Evolutionary conservation across 169 alveolate genomes (phyloP).

Genomic region (Cryptosporidium ubiquitum): DNA sequence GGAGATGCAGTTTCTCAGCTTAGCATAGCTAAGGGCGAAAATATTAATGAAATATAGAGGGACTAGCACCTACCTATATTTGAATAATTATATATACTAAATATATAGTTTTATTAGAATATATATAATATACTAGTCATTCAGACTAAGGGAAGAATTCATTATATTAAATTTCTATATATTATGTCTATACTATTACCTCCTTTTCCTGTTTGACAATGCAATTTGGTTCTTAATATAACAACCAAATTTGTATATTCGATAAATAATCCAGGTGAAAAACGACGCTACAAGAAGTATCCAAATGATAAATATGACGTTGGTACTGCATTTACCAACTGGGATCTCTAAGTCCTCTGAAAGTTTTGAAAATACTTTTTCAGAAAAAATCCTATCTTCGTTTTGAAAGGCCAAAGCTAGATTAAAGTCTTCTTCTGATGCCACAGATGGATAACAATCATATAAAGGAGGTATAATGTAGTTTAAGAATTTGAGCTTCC

Average conservation of each 20-base stretch:
- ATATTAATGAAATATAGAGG: background rate
- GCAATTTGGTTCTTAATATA: slow-evolving; percentile 14
- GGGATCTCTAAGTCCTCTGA: slow-evolving; percentile 64
- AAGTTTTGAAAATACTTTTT: background rate
- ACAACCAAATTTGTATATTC: slow-evolving; percentile 5
- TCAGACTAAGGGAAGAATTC: background rate
- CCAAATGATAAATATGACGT: slow-evolving; percentile 28
- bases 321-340: slow-evolving; percentile 45
- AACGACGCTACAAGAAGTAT: background rate
- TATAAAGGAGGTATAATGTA: slow-evolving; percentile 54
- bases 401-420: background rate
- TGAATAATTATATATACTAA: background rate
- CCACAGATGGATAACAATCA: slow-evolving; percentile 66
- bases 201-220: slow-evolving; percentile 8
- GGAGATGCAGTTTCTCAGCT: background rate
- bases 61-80: background rate
- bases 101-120: background rate
- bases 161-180: too few species aligned
- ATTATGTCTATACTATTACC: background rate
- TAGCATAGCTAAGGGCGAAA: background rate
- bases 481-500: slow-evolving; percentile 22
- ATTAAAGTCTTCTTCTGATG: slow-evolving; percentile 45
- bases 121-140: background rate
- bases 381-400: background rate
- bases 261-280: background rate